These are phyloP conservation scores for Cutaneotrichosporon sp. DNA, from an alignment of 1,284 basidiomycete genomes.

Conservation along the genomic window DNA sequence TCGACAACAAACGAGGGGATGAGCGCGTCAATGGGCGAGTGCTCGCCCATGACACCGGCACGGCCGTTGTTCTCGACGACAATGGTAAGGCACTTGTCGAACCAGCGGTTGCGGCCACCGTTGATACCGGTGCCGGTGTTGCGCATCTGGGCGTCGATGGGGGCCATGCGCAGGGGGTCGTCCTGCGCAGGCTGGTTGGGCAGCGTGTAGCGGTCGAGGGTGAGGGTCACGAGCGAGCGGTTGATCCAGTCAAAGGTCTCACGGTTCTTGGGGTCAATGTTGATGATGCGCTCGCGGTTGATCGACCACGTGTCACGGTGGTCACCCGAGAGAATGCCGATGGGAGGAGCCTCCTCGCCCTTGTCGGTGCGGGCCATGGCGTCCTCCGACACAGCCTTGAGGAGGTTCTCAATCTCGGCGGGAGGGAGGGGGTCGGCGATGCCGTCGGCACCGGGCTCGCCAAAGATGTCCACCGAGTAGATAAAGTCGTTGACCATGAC, in stretches of 20 bases:
- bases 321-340: conserved; percentile 75
- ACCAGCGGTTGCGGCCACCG: conserved; percentile 79
- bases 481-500: conserved; percentile 75
- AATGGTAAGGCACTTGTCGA: conserved; percentile 81
- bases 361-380: conserved; percentile 54
- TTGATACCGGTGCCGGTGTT: conserved; percentile 64
- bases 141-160: conserved; percentile 72
- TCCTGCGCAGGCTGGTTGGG: conserved; percentile 48
- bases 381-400: conserved; percentile 66
- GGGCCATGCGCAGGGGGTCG: conserved; percentile 49
- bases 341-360: conserved; percentile 57
- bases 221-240: conserved; percentile 69
- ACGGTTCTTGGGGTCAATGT: conserved; percentile 62
- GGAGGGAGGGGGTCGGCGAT: conserved; percentile 42
- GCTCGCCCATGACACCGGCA: conserved; percentile 85
- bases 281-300: conserved; percentile 65
- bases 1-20: conserved; percentile 88
- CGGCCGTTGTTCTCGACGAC: conserved; percentile 80
- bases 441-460: conserved; percentile 42
- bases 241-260: conserved; percentile 60
- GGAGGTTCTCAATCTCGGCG: conserved; percentile 61
- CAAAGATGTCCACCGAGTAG: conserved; percentile 69
- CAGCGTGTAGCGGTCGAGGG: conserved; percentile 52
- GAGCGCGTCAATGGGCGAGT: conserved; percentile 85
- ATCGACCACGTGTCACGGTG: conserved; percentile 78